Base-by-base conservation (phyloP, 164 flowering plant genomes). In the Tinospora cordifolia region DNA sequence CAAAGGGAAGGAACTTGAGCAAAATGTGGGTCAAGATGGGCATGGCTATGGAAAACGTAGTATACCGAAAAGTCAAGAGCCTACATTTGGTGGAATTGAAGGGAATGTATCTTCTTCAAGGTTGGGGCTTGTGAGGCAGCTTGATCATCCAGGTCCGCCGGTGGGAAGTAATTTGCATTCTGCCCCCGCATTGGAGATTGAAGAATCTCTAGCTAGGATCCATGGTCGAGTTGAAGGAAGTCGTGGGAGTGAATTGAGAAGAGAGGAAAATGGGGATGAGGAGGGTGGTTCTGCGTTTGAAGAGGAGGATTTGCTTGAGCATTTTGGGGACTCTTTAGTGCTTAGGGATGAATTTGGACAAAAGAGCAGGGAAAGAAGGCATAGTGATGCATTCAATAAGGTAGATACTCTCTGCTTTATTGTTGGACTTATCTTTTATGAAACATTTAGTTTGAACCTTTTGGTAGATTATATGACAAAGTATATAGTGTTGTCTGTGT, bases 141-240 rank as follows among this genome's bases (percentile, higher is more conserved):
- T 86, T 79, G 93, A 87, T 73, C 83, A 40, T 22, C 96, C 87
- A 21, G 88, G 87, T 22, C 84, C 79, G 0, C 83, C 87, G 0
- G 14, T 79, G 10, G 90, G 98, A 26, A 83, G 83, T 77, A 77
- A 71, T 40, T 80, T 85, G 38, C 87, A 80, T 67, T 88, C 96
- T 12, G 88, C 70, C 57, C 72, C 80, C 13, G 86, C 76, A 0
- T 69, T 74, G 5, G 89, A 84, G 69, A 68, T 81, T 58, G 89
- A 85, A 72, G 86, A 84, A 68, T 75, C 87, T 51, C 22, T 81
- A 64, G 34, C 57, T 49, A 65, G 72, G 13, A 71, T 77, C 74
- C 86, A 81, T 46, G 66, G 67, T 54, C 79, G 63, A 71, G 73
- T 30, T 70, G 75, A 72, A 21, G 47, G 71, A 62, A 78, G 72